Conservation (phyloP, 176 grass and related monocot genomes). For the Alopecurus myosuroides region DNA sequence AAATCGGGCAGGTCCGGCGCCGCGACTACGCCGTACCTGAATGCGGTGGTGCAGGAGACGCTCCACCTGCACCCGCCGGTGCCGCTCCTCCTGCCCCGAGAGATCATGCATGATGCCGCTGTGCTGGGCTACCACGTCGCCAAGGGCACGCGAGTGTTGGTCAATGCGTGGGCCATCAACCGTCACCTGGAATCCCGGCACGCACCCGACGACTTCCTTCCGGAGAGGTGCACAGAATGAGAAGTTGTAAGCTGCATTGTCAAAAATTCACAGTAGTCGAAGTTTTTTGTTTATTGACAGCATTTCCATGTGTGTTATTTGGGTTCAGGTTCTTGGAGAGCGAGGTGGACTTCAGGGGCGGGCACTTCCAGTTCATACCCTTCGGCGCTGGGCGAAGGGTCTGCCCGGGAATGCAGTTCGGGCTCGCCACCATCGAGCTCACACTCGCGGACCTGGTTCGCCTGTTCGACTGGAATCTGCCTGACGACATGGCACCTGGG, state of each 20-base stretch:
- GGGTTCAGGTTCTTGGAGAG: conserved; percentile 20
- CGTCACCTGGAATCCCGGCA: conserved; percentile 38
- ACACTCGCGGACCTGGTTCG: conserved; percentile 34
- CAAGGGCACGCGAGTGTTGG: conserved; percentile 37
- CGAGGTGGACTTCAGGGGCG: conserved; percentile 45
- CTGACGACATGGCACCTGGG: background rate
- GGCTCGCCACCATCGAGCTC: conserved; percentile 37
- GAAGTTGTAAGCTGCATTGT: too few relatives aligned
- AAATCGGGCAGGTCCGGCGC: background rate
- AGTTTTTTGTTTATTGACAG: too few relatives aligned
- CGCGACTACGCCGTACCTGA: conserved; percentile 30
- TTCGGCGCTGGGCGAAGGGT: conserved; percentile 45
- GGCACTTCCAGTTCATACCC: conserved; percentile 44
- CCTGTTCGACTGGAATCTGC: conserved; percentile 52
- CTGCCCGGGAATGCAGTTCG: conserved; percentile 48
- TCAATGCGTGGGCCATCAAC: conserved; percentile 57
- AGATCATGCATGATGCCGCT: conserved; percentile 17
- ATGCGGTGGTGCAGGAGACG: conserved; percentile 48
- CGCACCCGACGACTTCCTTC: conserved; percentile 30
- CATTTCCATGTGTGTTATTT: background rate
- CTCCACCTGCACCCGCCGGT: conserved; percentile 43
- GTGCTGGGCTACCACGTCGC: conserved; percentile 43
- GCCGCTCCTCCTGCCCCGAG: conserved; percentile 50
- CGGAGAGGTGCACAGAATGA: conserved; percentile 13
- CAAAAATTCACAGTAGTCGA: background rate